Evolutionary conservation across 768 basidiomycete genomes (phyloP).

Genomic region (Cystofilobasidium capitatum): DNA sequence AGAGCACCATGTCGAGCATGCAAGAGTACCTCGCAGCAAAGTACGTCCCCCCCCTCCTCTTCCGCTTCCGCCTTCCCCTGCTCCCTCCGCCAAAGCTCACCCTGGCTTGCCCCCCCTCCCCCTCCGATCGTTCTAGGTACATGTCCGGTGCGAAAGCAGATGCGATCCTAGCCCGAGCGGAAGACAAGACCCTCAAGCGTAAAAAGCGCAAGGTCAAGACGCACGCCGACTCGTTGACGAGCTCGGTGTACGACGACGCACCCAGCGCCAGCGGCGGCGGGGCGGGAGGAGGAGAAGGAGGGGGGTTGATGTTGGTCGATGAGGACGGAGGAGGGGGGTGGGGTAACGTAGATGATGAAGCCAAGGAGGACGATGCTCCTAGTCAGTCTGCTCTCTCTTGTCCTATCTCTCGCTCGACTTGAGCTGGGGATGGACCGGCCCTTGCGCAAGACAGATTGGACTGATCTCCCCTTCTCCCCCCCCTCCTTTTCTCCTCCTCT

Average conservation of each 20-base stretch:
- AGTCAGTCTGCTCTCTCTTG: slow-evolving; percentile 35
- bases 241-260: slow-evolving; percentile 25
- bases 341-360: slow-evolving; percentile 48
- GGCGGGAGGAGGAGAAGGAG: not conserved
- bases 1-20: slow-evolving; percentile 22
- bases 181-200: slow-evolving; percentile 45
- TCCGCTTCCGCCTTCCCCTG: not conserved
- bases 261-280: slow-evolving; percentile 12
- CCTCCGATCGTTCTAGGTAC: slow-evolving; percentile 47
- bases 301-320: slow-evolving; percentile 33
- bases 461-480: not conserved
- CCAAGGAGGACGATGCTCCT: slow-evolving; percentile 55
- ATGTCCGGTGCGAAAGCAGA: slow-evolving; percentile 96
- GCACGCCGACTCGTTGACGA: slow-evolving; percentile 33
- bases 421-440: not conserved
- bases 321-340: slow-evolving; percentile 36
- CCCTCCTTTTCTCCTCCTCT: no score
- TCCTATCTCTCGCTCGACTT: not conserved
- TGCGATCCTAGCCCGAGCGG: slow-evolving; percentile 66
- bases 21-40: slow-evolving; percentile 27
- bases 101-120: no score
- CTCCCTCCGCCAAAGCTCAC: not conserved
- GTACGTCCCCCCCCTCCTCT: slow-evolving; percentile 7
- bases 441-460: not conserved
- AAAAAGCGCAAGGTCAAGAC: slow-evolving; percentile 58